phyloP scores from a whole-genome alignment of 352 stramenopile genomes.

The Pythium rishiriense region DNA sequence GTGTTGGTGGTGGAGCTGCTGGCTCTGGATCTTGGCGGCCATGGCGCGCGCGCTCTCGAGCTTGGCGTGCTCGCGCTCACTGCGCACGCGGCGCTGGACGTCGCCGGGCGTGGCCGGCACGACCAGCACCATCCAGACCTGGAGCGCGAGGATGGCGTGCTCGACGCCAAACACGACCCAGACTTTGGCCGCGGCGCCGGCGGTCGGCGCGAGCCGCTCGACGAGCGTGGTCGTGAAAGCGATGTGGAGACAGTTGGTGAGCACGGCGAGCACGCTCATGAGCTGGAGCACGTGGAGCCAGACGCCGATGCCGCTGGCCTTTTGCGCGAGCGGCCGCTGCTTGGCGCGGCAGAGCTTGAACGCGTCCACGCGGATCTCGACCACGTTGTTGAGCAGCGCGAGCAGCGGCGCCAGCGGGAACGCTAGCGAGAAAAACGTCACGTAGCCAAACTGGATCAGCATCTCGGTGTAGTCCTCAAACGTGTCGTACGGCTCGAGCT shows the following conservation, averaged over 20 bases:
- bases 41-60: conserved; percentile 68
- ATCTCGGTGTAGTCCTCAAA: conserved; percentile 95
- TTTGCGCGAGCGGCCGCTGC: conserved; percentile 89
- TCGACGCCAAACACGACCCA: conserved; percentile 81
- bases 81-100: conserved; percentile 47
- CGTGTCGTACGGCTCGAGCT: conserved; percentile 90
- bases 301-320: conserved; percentile 91
- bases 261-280: conserved; percentile 93
- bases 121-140: conserved; percentile 64
- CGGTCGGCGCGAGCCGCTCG: conserved; percentile 41
- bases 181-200: conserved; percentile 53
- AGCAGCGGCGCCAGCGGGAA: conserved; percentile 95
- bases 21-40: conserved; percentile 37
- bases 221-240: conserved; percentile 79
- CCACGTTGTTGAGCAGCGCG: conserved; percentile 91
- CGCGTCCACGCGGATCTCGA: conserved; percentile 92
- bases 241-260: conserved; percentile 96
- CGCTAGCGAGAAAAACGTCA: conserved; percentile 94
- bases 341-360: conserved; percentile 94
- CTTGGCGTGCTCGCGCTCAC: conserved; percentile 67
- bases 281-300: conserved; percentile 92
- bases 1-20: conserved; percentile 24
- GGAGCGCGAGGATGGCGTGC: conserved; percentile 61
- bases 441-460: conserved; percentile 95
- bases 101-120: conserved; percentile 57